Evolutionary conservation across 2,329 filamentous ascomycete genomes (phyloP).

Genomic region (Aspergillus luchuensis): DNA sequence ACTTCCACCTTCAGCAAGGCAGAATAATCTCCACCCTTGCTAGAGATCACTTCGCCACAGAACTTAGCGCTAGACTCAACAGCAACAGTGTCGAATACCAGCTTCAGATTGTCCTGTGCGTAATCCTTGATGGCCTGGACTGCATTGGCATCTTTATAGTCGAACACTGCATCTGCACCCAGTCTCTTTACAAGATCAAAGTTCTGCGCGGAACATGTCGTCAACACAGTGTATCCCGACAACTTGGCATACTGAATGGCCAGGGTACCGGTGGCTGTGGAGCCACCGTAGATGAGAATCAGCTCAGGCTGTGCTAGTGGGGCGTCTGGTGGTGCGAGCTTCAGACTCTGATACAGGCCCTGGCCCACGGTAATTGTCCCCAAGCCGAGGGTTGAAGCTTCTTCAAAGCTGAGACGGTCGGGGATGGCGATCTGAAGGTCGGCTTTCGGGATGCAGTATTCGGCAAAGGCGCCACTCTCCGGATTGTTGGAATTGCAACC

Average conservation of each 20-base stretch:
- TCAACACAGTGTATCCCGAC: slow-evolving; percentile 34
- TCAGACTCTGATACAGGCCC: slow-evolving; percentile 37
- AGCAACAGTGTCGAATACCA: slow-evolving; percentile 40
- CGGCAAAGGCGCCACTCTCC: slow-evolving; percentile 57
- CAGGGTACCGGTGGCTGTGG: slow-evolving; percentile 39
- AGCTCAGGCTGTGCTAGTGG: slow-evolving; percentile 21
- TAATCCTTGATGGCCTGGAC: slow-evolving; percentile 31
- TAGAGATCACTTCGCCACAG: slow-evolving; percentile 36
- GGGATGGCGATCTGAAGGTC: slow-evolving; percentile 53
- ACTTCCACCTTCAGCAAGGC: slow-evolving; percentile 26
- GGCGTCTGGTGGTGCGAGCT: slow-evolving; percentile 29
- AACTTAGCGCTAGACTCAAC: slow-evolving; percentile 27
- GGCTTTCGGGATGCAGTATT: slow-evolving; percentile 55
- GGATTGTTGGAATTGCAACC: slow-evolving; percentile 45
- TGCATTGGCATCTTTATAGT: slow-evolving; percentile 30
- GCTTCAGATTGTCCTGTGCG: slow-evolving; percentile 35
- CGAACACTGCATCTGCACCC: slow-evolving; percentile 38
- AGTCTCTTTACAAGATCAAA: slow-evolving; percentile 34
- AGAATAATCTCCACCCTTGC: slow-evolving; percentile 32
- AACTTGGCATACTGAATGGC: slow-evolving; percentile 45
- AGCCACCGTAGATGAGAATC: slow-evolving; percentile 45
- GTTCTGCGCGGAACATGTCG: slow-evolving; percentile 38
- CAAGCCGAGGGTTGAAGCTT: slow-evolving; percentile 55
- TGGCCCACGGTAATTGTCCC: slow-evolving; percentile 57
- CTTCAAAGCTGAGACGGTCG: slow-evolving; percentile 51